A percentile compares a stretch with the other conserved stretches of the same genome.
Conservation (phyloP, 202 grass and related monocot species). For the Cymbopogon flexuosus region DNA sequence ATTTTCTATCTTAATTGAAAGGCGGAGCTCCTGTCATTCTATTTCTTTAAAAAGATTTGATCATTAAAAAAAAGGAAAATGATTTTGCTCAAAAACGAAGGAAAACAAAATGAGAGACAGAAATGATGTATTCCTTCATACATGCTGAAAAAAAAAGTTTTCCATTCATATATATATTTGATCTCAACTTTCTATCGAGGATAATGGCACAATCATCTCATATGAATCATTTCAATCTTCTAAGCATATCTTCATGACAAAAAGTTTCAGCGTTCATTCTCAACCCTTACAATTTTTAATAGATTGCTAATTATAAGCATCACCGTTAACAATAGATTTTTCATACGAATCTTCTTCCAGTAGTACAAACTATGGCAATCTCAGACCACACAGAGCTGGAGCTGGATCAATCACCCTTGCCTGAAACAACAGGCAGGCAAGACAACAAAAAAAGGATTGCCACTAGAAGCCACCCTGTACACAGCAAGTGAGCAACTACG, state of each 20-base stretch:
- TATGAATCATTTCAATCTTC: slow-evolving; percentile 20
- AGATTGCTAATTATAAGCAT: slow-evolving; percentile 10
- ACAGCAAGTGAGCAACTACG: slow-evolving; percentile 31
- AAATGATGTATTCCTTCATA: neutral
- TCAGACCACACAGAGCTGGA: slow-evolving; percentile 21
- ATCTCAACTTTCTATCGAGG: slow-evolving; percentile 13
- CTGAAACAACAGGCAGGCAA: slow-evolving; percentile 25
- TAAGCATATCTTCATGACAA: slow-evolving; percentile 9
- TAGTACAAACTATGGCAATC: slow-evolving; percentile 28
- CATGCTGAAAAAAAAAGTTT: neutral
- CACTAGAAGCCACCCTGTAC: slow-evolving; percentile 36
- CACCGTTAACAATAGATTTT: neutral
- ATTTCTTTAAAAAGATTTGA: neutral
- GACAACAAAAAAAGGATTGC: slow-evolving; percentile 16
- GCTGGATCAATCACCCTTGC: slow-evolving; percentile 31
- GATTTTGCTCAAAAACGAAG: neutral
- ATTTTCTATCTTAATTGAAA: no score
- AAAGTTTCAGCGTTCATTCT: slow-evolving; percentile 16
- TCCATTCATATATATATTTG: neutral
- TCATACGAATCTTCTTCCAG: slow-evolving; percentile 16
- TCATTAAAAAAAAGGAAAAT: neutral
- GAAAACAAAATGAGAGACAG: neutral
- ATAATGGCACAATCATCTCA: slow-evolving; percentile 23
- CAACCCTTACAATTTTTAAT: slow-evolving; percentile 7
- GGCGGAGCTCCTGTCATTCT: no score